Percentiles rank a stretch among this genome's conserved stretches.
Evolutionary conservation across 192 early-diverging fungal genomes (phyloP).

Genomic region (Backusella tarrabulga): DNA sequence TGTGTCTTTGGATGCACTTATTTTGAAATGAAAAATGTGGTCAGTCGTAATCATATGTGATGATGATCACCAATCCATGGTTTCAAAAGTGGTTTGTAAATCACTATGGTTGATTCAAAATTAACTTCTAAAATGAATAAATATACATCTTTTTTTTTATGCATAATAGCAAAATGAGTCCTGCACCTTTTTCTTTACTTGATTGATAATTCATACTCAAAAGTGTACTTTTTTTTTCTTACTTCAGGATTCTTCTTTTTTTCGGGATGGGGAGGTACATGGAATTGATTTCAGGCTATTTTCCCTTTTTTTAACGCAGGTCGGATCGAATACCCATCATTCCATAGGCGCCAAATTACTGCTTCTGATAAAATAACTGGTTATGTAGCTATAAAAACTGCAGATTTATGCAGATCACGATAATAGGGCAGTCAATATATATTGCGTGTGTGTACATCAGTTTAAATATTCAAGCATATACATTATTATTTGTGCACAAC

Average conservation of each 20-base stretch:
- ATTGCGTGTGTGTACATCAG: background rate
- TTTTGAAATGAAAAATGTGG: conserved; percentile 4
- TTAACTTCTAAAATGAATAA: background rate
- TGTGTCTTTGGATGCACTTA: background rate
- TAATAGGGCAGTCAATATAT: background rate
- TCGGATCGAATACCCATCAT: background rate
- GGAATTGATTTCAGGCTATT: no score
- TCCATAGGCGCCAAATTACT: background rate
- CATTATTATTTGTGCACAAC: background rate
- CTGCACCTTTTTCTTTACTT: background rate
- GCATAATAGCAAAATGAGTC: background rate
- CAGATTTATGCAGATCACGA: background rate
- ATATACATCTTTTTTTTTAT: background rate
- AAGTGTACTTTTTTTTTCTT: background rate
- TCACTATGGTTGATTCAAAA: background rate
- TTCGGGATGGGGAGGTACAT: no score
- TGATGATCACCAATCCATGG: background rate
- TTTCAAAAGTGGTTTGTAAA: background rate
- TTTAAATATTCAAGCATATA: background rate
- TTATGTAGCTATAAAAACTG: background rate
- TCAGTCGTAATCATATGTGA: background rate
- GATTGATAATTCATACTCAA: background rate
- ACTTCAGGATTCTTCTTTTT: no score
- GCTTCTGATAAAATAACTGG: background rate
- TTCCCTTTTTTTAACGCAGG: background rate